Conservation (phyloP, 106 monocot species). For the Acorus calamus region DNA sequence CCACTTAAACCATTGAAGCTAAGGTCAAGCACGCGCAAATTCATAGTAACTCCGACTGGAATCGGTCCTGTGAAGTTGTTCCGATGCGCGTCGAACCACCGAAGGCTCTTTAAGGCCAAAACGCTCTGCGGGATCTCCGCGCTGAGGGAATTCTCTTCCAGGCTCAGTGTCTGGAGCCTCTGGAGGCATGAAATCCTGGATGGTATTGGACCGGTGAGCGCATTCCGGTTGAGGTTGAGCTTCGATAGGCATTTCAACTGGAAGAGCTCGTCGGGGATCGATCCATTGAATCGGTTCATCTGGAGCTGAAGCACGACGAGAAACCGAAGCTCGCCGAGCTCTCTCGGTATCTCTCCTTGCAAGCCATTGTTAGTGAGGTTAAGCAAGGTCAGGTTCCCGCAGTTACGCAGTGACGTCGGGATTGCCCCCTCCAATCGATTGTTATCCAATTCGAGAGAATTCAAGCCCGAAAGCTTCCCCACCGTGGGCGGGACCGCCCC, state of each 20-base stretch:
- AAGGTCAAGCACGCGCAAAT: too few species aligned
- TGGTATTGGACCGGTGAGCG: constrained; percentile 33
- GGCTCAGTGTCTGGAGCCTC: constrained; percentile 26
- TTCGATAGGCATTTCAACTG: constrained; percentile 14
- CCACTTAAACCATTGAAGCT: too few species aligned
- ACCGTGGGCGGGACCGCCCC: constrained; percentile 22
- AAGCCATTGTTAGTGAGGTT: constrained; percentile 43
- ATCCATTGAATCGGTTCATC: constrained; percentile 30
- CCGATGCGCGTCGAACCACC: too few species aligned
- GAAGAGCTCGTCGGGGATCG: constrained; percentile 31
- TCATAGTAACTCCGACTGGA: too few species aligned
- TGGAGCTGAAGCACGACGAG: constrained; percentile 49
- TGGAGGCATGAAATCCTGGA: constrained; percentile 16
- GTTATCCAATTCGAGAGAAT: constrained; percentile 25
- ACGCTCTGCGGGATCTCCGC: too few species aligned
- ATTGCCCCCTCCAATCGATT: constrained; percentile 19
- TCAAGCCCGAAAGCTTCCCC: constrained; percentile 8
- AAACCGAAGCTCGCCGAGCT: constrained; percentile 32
- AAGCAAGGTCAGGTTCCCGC: constrained; percentile 30
- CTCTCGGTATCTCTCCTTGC: constrained; percentile 19
- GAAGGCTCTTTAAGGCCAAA: too few species aligned
- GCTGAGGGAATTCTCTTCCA: constrained; percentile 25
- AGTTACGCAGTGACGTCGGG: constrained; percentile 18
- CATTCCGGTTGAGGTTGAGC: constrained; percentile 44
- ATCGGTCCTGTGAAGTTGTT: too few species aligned